Conservation (phyloP, 208 protist genomes). For the Trypanosomatidae sp. region DNA sequence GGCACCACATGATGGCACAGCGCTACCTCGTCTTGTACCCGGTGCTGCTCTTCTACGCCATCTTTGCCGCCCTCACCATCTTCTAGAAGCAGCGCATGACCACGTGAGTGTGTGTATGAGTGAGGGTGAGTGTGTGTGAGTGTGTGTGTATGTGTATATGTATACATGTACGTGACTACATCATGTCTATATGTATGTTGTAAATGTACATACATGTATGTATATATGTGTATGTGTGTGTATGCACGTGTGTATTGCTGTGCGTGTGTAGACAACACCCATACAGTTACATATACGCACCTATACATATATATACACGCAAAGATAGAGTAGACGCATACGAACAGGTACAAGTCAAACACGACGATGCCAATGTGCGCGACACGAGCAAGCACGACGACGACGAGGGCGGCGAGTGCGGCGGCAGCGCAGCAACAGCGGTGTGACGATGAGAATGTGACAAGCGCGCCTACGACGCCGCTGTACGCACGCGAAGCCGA, state of each 20-base stretch:
- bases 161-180: background rate
- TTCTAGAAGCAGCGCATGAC: slow-evolving; percentile 17
- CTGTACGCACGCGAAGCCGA: slow-evolving; percentile 30
- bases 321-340: too few relatives aligned
- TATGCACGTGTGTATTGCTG: slow-evolving; percentile 12
- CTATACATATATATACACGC: background rate
- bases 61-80: slow-evolving; percentile 61
- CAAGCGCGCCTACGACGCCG: too few relatives aligned
- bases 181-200: background rate
- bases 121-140: background rate
- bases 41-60: slow-evolving; percentile 66
- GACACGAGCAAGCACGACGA: too few relatives aligned
- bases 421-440: too few relatives aligned
- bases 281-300: background rate
- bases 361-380: too few relatives aligned
- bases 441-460: too few relatives aligned
- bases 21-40: slow-evolving; percentile 72
- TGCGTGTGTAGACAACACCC: background rate
- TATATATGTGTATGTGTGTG: slow-evolving; percentile 3
- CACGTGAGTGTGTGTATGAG: background rate
- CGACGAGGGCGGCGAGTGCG: too few relatives aligned
- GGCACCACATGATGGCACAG: slow-evolving; percentile 41
- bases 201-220: slow-evolving; percentile 1
- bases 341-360: too few relatives aligned
- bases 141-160: background rate